Percentiles rank a stretch among this genome's conserved stretches.
phyloP scores from a whole-genome alignment of 2,329 filamentous ascomycete genomes.

The Colletotrichum graminicola region DNA sequence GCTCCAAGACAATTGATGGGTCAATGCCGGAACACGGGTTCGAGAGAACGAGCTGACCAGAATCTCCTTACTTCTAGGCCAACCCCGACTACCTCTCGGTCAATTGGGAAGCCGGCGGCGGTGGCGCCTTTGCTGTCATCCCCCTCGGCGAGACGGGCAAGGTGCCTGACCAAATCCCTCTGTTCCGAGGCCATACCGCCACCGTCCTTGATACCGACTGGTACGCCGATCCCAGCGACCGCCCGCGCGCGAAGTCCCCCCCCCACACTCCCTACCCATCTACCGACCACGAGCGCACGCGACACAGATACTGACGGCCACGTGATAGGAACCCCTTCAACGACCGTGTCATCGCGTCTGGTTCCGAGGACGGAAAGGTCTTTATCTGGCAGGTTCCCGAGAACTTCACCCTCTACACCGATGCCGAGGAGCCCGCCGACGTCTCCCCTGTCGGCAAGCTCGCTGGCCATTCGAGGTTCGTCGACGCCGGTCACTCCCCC shows the following conservation, averaged over 20 bases:
- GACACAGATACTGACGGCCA: conserved; percentile 46
- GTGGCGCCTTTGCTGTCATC: conserved; percentile 96
- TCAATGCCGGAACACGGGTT: background rate
- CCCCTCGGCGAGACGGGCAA: conserved; percentile 91
- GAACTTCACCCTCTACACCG: conserved; percentile 85
- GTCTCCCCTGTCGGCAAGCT: conserved; percentile 86
- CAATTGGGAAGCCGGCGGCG: conserved; percentile 98
- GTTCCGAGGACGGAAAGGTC: conserved; percentile 96
- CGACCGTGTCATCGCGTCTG: conserved; percentile 91
- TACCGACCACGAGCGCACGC: conserved; percentile 28
- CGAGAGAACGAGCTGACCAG: conserved; percentile 21
- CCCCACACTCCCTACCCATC: conserved; percentile 20
- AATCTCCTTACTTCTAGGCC: conserved; percentile 66
- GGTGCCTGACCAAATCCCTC: conserved; percentile 89
- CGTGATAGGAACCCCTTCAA: conserved; percentile 89
- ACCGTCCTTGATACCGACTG: conserved; percentile 98
- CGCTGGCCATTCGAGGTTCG: conserved; percentile 85
- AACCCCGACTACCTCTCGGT: conserved; percentile 97
- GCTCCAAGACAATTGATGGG: conserved; percentile 29
- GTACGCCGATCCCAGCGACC: conserved; percentile 63
- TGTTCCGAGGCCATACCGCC: conserved; percentile 96
- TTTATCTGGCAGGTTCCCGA: conserved; percentile 96
- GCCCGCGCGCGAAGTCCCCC: conserved; percentile 16
- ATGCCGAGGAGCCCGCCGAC: conserved; percentile 86
- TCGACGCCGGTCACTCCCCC: conserved; percentile 23